A percentile compares a stretch with the other conserved stretches of the same genome.
phyloP scores from a whole-genome alignment of 441 rosid genomes.

The Pelargonium australe region DNA sequence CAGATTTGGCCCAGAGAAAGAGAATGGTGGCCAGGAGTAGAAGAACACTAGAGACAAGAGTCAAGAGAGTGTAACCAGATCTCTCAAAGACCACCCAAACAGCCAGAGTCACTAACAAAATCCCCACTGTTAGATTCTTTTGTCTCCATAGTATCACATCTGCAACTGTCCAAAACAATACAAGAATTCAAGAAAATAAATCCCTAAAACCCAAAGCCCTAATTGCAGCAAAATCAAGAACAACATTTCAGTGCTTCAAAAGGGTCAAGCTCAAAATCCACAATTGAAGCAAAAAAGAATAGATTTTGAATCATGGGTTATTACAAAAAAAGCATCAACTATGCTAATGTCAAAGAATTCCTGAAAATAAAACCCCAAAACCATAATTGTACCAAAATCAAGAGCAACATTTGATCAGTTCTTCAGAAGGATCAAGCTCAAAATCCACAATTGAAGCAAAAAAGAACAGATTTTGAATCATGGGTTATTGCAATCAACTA shows the following conservation, averaged over 20 bases:
- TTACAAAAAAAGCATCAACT: not conserved
- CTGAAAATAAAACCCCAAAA: not conserved
- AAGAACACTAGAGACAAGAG: constrained; percentile 78
- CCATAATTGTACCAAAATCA: not conserved
- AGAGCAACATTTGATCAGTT: not conserved
- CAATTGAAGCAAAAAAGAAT: not conserved
- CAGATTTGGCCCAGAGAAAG: constrained; percentile 94
- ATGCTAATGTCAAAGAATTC: not conserved
- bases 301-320: no score
- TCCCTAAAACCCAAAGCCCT: not conserved
- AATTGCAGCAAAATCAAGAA: not conserved
- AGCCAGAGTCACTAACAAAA: constrained; percentile 56
- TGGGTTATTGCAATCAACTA: not conserved
- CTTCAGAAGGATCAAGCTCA: not conserved
- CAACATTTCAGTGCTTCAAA: not conserved
- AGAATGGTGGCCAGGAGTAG: constrained; percentile 71
- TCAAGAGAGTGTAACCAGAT: constrained; percentile 76
- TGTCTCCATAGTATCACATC: constrained; percentile 87
- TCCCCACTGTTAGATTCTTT: constrained; percentile 54
- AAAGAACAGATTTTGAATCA: no score
- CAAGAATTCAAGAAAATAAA: not conserved
- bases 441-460: not conserved
- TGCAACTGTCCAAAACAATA: constrained; percentile 52
- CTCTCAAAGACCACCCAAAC: constrained; percentile 84
- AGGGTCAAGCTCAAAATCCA: not conserved